phyloP scores from a whole-genome alignment of 2,329 filamentous ascomycete genomes.

The Sporothrix protearum region DNA sequence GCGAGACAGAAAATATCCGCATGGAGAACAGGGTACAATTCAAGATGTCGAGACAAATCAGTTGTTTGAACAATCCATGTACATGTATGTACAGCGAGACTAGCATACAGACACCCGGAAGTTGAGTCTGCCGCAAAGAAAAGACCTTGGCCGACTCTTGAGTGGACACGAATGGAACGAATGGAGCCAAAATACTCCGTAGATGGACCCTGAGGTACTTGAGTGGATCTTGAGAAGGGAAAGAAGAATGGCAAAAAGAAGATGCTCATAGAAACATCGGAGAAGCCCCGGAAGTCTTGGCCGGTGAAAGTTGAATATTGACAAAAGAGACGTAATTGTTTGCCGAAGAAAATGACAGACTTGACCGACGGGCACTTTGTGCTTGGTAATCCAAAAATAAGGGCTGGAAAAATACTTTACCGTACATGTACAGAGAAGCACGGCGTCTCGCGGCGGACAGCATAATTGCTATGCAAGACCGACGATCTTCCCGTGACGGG shows the following conservation, averaged over 20 bases:
- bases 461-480: neutral
- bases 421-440: neutral
- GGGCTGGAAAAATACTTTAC: neutral
- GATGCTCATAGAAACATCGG: neutral
- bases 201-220: neutral
- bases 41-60: neutral
- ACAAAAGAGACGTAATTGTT: neutral
- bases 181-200: neutral
- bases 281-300: neutral
- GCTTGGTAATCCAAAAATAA: neutral
- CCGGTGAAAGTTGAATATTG: neutral
- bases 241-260: neutral
- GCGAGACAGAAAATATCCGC: neutral
- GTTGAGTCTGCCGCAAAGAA: neutral
- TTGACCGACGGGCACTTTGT: neutral
- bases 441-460: neutral
- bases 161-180: neutral
- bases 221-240: neutral
- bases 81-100: neutral
- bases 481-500: neutral
- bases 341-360: neutral
- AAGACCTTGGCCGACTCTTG: neutral
- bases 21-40: neutral
- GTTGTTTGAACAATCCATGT: neutral
- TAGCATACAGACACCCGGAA: neutral